A percentile compares a stretch with the other conserved stretches of the same genome.
phyloP scores from a whole-genome alignment of 805 yeast genomes.

The Kodamaea fukazawae region DNA sequence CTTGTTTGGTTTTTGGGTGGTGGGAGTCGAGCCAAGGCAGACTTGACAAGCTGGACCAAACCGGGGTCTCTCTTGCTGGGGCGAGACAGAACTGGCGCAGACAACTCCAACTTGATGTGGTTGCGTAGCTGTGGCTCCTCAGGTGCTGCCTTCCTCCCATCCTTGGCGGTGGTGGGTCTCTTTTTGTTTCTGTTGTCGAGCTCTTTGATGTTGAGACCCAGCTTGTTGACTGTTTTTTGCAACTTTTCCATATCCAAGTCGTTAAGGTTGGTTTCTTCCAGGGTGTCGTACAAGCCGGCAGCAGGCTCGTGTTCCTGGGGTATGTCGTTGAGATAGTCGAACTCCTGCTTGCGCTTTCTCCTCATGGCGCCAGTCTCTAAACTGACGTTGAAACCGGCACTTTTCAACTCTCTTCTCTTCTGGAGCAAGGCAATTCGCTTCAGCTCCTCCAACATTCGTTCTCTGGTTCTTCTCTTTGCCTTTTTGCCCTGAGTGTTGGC shows the following conservation, averaged over 20 bases:
- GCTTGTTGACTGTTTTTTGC: constrained; percentile 39
- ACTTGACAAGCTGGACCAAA: constrained; percentile 1
- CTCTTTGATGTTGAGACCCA: constrained; percentile 45
- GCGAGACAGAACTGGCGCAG: not conserved
- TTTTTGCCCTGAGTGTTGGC: constrained; percentile 93
- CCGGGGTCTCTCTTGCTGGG: constrained; percentile 17
- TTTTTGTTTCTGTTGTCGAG: constrained; percentile 8
- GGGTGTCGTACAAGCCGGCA: constrained; percentile 65
- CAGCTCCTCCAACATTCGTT: constrained; percentile 76
- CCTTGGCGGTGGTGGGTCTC: not conserved
- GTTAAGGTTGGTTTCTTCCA: constrained; percentile 53
- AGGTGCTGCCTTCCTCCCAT: too few relatives aligned
- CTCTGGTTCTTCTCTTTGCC: constrained; percentile 87
- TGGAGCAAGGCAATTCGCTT: constrained; percentile 72
- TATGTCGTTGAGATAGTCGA: constrained; percentile 82
- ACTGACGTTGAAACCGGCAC: constrained; percentile 64
- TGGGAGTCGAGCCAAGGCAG: constrained; percentile 29
- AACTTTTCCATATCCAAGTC: constrained; percentile 37
- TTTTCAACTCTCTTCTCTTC: constrained; percentile 75
- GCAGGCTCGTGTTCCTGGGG: constrained; percentile 73
- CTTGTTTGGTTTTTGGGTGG: constrained; percentile 37
- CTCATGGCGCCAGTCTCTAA: constrained; percentile 43
- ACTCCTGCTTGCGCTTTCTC: constrained; percentile 54
- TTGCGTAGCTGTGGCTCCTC: too few relatives aligned
- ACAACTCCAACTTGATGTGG: not conserved